Conservation (phyloP, 208 protist genomes). For the Wallacemonas sp. region DNA sequence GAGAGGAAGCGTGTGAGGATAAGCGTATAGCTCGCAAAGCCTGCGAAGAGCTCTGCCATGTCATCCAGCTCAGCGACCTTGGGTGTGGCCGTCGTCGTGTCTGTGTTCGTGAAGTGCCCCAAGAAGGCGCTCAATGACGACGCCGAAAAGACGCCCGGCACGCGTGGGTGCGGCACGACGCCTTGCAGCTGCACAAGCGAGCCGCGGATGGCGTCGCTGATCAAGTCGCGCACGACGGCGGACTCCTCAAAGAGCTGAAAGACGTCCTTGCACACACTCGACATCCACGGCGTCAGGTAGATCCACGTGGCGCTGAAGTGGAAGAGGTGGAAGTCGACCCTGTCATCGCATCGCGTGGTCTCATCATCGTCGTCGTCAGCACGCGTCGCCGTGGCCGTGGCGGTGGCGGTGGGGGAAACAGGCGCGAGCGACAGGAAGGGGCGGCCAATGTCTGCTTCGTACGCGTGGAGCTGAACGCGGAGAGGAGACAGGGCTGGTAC, state of each 20-base stretch:
- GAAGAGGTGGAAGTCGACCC: neutral
- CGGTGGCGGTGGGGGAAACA: neutral
- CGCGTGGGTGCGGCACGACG: neutral
- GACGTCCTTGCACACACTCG: slow-evolving; percentile 7
- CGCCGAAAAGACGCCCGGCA: neutral
- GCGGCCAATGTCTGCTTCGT: neutral
- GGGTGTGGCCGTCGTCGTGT: too few relatives aligned
- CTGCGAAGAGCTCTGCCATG: slow-evolving; percentile 12
- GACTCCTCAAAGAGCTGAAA: slow-evolving; percentile 10
- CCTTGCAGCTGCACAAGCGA: neutral
- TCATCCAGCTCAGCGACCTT: neutral
- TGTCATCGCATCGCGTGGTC: too few relatives aligned
- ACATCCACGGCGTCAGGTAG: neutral
- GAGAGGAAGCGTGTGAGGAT: slow-evolving; percentile 6
- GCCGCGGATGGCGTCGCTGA: neutral
- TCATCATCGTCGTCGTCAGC: too few relatives aligned
- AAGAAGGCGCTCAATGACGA: neutral
- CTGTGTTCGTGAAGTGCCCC: neutral
- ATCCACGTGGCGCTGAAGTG: slow-evolving; percentile 6
- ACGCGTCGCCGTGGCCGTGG: neutral
- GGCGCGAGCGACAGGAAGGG: neutral
- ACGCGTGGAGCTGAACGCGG: neutral
- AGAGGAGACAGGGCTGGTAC: neutral
- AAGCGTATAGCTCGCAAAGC: slow-evolving; percentile 2
- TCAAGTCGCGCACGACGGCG: neutral